Evolutionary conservation across 2,329 filamentous ascomycete genomes (phyloP), one percentile per base, ranked within the genome.

Genomic region (Colletotrichum orbiculare): DNA sequence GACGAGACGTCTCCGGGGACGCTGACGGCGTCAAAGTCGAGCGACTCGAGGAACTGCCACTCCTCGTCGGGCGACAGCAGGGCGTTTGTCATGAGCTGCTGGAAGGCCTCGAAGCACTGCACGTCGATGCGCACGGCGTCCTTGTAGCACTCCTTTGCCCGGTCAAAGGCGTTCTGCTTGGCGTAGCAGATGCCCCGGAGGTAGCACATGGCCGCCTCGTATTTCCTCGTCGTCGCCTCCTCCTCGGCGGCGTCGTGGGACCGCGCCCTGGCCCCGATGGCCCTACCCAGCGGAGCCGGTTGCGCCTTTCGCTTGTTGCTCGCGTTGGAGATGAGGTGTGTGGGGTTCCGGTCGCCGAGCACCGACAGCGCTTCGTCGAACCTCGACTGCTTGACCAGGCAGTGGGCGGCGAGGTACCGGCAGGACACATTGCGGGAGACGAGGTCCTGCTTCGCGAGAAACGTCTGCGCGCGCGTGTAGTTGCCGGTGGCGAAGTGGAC

Each of bases 131-230:
- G 89, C 49, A 98, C 94, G 2, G 96, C 96, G 72, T 97, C 93
- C 81, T 97, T 98, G 84, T 98, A 99, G 80, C 96, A 98, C 73
- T 98, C 94, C 77, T 97, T 97, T 56, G 96, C 96, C 39, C 94
- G 90, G 76, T 99, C 96, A 72, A 98, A 98, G 34, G 95, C 92
- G 77, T 98, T 99, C 76, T 97, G 93, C 78, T 97, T 97, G 7
- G 96, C 94, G 75, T 94, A 97, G 82, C 96, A 98, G 54, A 97
- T 86, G 6, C 96, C 96, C 33, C 96, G 86, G 56, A 99, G 81
- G 76, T 97, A 97, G 80, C 96, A 99, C 94, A 99, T 99, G 73
- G 91, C 93, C 0, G 96, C 96, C 79, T 99, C 95, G 72, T 96
- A 97, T 65, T 93, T 90, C 64, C 97, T 83, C 74, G 91, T 93